phyloP scores from a whole-genome alignment of 345 rosid genomes.

The Gossypium arboreum region DNA sequence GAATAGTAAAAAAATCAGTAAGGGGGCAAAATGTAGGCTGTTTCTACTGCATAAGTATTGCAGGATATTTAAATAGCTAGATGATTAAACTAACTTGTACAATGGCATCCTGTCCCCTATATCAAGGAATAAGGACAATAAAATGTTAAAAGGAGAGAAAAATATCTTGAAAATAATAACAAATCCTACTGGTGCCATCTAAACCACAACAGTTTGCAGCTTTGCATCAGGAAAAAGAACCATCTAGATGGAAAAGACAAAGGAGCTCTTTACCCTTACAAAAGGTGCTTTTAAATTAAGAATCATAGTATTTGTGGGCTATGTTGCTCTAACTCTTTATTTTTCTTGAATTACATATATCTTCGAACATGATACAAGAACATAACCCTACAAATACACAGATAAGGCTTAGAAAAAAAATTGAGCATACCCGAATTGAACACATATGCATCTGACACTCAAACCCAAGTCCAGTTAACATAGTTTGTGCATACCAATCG shows the following conservation, averaged over 20 bases:
- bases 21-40: not conserved
- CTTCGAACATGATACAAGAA: no score
- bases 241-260: not conserved
- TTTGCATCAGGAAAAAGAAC: not conserved
- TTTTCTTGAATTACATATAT: no score
- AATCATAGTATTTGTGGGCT: not conserved
- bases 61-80: not conserved
- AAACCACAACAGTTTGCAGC: not conserved
- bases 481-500: not conserved
- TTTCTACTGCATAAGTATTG: not conserved
- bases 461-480: not conserved
- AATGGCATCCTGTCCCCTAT: not conserved
- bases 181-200: not conserved
- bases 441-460: not conserved
- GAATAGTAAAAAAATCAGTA: not conserved
- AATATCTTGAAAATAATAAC: not conserved
- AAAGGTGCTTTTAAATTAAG: not conserved
- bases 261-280: not conserved
- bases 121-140: not conserved
- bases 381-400: no score
- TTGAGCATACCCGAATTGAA: not conserved
- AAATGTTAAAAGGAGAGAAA: no score
- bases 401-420: no score
- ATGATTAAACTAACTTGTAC: no score
- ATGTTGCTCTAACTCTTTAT: not conserved